These are phyloP conservation scores for Candida methanosorbosa DNA, from an alignment of 805 yeast genomes.

Conservation along the genomic window DNA sequence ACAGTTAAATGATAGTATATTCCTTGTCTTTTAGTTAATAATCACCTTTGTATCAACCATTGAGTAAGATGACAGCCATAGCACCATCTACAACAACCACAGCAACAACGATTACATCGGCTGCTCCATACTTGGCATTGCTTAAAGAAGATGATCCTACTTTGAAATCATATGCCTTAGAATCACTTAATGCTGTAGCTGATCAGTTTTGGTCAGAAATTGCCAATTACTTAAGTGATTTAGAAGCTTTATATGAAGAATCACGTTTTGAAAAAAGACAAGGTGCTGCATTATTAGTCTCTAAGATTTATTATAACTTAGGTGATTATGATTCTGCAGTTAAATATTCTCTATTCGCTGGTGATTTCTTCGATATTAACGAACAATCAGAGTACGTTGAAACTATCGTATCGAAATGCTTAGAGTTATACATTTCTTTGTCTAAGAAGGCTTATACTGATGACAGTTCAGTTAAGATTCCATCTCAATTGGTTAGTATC, in stretches of 20 bases:
- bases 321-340: conserved; percentile 93
- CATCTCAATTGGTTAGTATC: conserved; percentile 54
- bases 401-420: conserved; percentile 89
- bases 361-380: conserved; percentile 63
- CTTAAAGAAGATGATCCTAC: conserved; percentile 72
- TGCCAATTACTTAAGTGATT: conserved; percentile 78
- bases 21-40: too few relatives aligned
- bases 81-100: too few relatives aligned
- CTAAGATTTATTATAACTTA: conserved; percentile 83
- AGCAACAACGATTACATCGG: conserved; percentile 41
- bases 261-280: conserved; percentile 62
- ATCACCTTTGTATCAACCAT: too few relatives aligned
- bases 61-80: too few relatives aligned
- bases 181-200: conserved; percentile 70
- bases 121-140: conserved; percentile 87
- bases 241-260: conserved; percentile 90
- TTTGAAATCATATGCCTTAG: conserved; percentile 77
- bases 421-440: conserved; percentile 66
- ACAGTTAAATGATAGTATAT: too few relatives aligned
- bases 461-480: conserved; percentile 30
- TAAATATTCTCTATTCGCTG: conserved; percentile 80
- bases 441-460: conserved; percentile 40
- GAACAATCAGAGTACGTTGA: conserved; percentile 82
- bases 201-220: conserved; percentile 97
- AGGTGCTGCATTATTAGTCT: conserved; percentile 86